These are phyloP conservation scores for Lophiotrema nucula DNA, from an alignment of 495 filamentous ascomycete genomes.

Conservation along the genomic window DNA sequence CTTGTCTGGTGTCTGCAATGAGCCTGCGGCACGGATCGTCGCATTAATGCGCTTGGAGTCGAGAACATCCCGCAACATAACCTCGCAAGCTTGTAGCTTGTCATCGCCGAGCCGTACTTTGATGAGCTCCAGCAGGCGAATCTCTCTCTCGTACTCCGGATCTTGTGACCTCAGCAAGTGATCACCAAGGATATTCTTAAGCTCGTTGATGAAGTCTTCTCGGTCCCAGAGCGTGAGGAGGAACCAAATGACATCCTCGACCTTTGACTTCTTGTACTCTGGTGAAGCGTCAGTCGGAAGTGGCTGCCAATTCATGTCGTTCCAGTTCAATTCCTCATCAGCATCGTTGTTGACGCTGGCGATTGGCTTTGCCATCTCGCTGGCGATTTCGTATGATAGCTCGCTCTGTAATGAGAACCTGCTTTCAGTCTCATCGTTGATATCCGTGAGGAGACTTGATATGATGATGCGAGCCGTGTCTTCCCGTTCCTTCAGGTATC, in stretches of 20 bases:
- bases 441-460: slow-evolving; percentile 73
- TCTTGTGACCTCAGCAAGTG: slow-evolving; percentile 69
- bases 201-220: slow-evolving; percentile 90
- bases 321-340: slow-evolving; percentile 75
- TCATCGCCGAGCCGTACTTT: slow-evolving; percentile 86
- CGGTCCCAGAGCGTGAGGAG: slow-evolving; percentile 83
- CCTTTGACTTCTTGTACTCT: slow-evolving; percentile 86
- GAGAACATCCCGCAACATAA: slow-evolving; percentile 94
- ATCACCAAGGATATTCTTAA: slow-evolving; percentile 80
- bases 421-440: slow-evolving; percentile 44
- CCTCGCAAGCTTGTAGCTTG: slow-evolving; percentile 83
- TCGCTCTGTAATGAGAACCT: slow-evolving; percentile 43
- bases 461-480: slow-evolving; percentile 89
- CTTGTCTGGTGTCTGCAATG: background rate
- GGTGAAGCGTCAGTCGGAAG: slow-evolving; percentile 90
- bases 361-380: slow-evolving; percentile 65
- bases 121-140: slow-evolving; percentile 77
- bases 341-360: slow-evolving; percentile 46
- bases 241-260: slow-evolving; percentile 86
- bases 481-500: slow-evolving; percentile 89
- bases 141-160: slow-evolving; percentile 70
- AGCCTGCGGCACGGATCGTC: slow-evolving; percentile 48
- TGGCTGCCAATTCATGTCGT: slow-evolving; percentile 88
- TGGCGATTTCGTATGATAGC: slow-evolving; percentile 70
- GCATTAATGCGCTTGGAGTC: slow-evolving; percentile 74